These are phyloP conservation scores for Pleurotus tuoliensis DNA, from an alignment of 768 basidiomycete genomes.

Conservation along the genomic window DNA sequence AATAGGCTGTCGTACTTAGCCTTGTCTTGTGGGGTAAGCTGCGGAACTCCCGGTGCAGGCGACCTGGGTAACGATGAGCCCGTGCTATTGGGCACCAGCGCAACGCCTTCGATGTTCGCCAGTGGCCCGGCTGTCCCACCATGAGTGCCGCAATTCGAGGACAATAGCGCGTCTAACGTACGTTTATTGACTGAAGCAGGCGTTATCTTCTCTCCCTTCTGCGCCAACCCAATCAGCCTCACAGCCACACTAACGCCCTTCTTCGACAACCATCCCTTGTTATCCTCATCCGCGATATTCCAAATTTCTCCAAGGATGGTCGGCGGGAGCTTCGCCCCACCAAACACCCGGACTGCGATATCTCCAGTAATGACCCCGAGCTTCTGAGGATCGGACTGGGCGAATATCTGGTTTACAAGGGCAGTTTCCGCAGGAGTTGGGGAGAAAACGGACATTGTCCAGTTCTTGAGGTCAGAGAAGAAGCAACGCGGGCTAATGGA, in stretches of 20 bases:
- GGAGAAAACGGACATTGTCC: conserved; percentile 42
- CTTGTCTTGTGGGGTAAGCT: conserved; percentile 75
- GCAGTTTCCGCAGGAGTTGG: conserved; percentile 48
- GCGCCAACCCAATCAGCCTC: conserved; percentile 91
- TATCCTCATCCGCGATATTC: conserved; percentile 88
- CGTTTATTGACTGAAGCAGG: conserved; percentile 65
- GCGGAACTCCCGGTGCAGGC: conserved; percentile 59
- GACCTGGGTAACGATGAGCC: conserved; percentile 61
- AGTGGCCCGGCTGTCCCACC: conserved; percentile 69
- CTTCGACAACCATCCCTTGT: conserved; percentile 87
- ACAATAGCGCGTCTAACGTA: conserved; percentile 33
- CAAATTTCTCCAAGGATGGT: conserved; percentile 88
- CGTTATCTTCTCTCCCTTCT: conserved; percentile 72
- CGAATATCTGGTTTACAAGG: conserved; percentile 72
- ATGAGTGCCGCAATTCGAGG: conserved; percentile 5
- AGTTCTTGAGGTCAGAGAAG: conserved; percentile 14
- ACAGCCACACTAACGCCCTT: conserved; percentile 86
- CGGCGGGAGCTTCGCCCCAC: conserved; percentile 77
- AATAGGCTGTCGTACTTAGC: conserved; percentile 83
- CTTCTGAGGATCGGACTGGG: conserved; percentile 70
- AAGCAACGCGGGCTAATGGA: conserved; percentile 1
- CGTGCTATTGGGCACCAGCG: conserved; percentile 54
- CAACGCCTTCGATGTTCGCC: conserved; percentile 73
- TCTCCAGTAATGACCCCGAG: conserved; percentile 87
- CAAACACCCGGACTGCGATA: conserved; percentile 82